phyloP scores from a whole-genome alignment of 345 rosid species.

The Dipteronia dyeriana region DNA sequence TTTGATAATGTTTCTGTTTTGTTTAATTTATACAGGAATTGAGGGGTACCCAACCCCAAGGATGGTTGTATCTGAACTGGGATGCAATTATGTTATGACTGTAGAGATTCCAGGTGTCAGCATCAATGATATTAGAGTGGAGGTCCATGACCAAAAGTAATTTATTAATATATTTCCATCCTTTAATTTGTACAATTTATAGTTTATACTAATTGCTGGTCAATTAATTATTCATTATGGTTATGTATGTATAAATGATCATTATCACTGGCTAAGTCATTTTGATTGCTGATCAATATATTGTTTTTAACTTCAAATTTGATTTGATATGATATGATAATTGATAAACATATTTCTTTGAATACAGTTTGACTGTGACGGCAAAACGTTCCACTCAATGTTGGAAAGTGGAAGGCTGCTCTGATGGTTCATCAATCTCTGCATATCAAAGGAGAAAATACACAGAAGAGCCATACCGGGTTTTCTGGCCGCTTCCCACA shows the following conservation, averaged over 20 bases:
- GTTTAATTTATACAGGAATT: slow-evolving; percentile 36
- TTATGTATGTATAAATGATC: neutral
- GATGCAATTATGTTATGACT: slow-evolving; percentile 48
- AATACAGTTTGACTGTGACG: slow-evolving; percentile 60
- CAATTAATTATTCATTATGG: neutral
- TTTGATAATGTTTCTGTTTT: neutral
- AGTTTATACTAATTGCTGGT: neutral
- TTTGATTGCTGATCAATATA: too few relatives aligned
- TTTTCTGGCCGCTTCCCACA: slow-evolving; percentile 68
- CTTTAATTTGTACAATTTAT: neutral
- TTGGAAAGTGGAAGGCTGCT: slow-evolving; percentile 29
- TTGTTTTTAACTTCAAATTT: neutral
- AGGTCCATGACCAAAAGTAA: slow-evolving; percentile 60
- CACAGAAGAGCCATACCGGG: slow-evolving; percentile 55
- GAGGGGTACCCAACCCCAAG: slow-evolving; percentile 53
- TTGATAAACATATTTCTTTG: slow-evolving; percentile 15
- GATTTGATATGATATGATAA: slow-evolving; percentile 5
- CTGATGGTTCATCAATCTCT: slow-evolving; percentile 31
- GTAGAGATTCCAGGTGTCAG: slow-evolving; percentile 74
- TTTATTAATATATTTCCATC: neutral
- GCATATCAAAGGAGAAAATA: slow-evolving; percentile 61
- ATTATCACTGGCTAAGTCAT: neutral
- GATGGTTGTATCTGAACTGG: slow-evolving; percentile 61
- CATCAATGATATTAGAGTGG: slow-evolving; percentile 70
- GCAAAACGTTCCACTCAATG: slow-evolving; percentile 45